Conservation (phyloP, 2,329 filamentous ascomycete genomes). For the Coniochaeta sp. region DNA sequence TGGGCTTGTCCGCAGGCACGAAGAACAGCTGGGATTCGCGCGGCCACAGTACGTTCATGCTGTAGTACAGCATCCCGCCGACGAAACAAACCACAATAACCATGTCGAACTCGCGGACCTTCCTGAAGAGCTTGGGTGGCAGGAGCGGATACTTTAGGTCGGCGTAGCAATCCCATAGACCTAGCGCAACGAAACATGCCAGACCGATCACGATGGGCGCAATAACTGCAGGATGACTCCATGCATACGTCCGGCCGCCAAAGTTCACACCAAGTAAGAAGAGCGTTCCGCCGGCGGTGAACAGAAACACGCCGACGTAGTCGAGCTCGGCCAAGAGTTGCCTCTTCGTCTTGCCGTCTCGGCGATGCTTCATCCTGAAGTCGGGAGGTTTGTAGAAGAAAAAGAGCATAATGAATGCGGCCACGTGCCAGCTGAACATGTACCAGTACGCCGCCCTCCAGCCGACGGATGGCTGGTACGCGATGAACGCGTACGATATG, state of each 20-base stretch:
- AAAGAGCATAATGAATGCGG: conserved; percentile 13
- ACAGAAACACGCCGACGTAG: conserved; percentile 18
- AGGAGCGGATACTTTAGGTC: conserved; percentile 18
- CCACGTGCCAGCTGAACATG: conserved; percentile 12
- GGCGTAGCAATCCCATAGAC: conserved; percentile 19
- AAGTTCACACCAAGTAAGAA: conserved; percentile 22
- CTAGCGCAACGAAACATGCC: conserved; percentile 18
- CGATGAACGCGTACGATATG: conserved; percentile 24
- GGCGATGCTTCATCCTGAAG: conserved; percentile 23
- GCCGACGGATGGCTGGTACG: conserved; percentile 16
- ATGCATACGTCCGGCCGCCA: conserved; percentile 20
- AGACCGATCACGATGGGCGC: conserved; percentile 21
- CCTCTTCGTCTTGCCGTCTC: conserved; percentile 15
- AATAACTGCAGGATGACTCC: conserved; percentile 18
- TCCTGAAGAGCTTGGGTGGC: conserved; percentile 20
- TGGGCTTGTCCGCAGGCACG: conserved; percentile 10
- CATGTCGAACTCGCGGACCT: conserved; percentile 20
- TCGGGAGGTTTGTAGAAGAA: conserved; percentile 25
- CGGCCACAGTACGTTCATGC: conserved; percentile 23
- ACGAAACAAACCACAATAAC: conserved; percentile 23
- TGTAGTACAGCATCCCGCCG: conserved; percentile 23
- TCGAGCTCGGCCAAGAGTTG: conserved; percentile 16
- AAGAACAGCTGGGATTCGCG: conserved; percentile 19
- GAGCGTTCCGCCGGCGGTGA: conserved; percentile 16
- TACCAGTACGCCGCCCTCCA: conserved; percentile 14